A percentile compares a stretch with the other conserved stretches of the same genome.
Evolutionary conservation across 2,329 filamentous ascomycete genomes (phyloP).

Genomic region (Monilinia fructicola): DNA sequence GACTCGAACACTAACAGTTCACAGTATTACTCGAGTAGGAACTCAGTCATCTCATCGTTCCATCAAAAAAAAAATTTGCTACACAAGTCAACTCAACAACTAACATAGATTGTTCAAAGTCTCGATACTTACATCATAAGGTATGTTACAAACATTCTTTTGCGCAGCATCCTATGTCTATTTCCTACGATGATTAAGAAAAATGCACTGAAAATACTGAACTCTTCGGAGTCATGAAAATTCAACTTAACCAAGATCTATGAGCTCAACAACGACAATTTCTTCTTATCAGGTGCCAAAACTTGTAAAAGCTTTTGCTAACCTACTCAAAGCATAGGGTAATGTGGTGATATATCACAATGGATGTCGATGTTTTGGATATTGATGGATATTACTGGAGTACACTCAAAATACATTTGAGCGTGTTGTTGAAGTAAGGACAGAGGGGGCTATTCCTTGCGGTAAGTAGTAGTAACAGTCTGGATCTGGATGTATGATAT

Average conservation of each 20-base stretch:
- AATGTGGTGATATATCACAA: no score
- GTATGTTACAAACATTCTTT: slow-evolving; percentile 6
- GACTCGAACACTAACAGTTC: slow-evolving; percentile 1
- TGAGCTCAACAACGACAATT: slow-evolving; percentile 33
- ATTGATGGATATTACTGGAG: not conserved
- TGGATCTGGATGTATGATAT: not conserved
- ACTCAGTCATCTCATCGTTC: no score
- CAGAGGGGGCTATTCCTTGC: not conserved
- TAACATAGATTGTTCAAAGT: not conserved
- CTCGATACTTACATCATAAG: not conserved
- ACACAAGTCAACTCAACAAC: not conserved
- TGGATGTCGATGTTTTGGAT: not conserved
- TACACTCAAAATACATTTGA: not conserved
- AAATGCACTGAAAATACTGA: slow-evolving; percentile 45
- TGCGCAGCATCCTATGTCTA: not conserved
- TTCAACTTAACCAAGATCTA: slow-evolving; percentile 43
- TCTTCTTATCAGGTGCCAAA: not conserved
- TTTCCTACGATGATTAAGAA: slow-evolving; percentile 40
- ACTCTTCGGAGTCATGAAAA: slow-evolving; percentile 39
- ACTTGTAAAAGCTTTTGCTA: not conserved
- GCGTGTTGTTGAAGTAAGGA: not conserved
- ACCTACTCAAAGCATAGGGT: not conserved
- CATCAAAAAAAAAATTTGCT: not conserved
- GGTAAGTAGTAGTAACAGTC: not conserved
- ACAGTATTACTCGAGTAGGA: slow-evolving; percentile 16